phyloP scores from a whole-genome alignment of 768 basidiomycete species.

The Boletus reticuloceps region DNA sequence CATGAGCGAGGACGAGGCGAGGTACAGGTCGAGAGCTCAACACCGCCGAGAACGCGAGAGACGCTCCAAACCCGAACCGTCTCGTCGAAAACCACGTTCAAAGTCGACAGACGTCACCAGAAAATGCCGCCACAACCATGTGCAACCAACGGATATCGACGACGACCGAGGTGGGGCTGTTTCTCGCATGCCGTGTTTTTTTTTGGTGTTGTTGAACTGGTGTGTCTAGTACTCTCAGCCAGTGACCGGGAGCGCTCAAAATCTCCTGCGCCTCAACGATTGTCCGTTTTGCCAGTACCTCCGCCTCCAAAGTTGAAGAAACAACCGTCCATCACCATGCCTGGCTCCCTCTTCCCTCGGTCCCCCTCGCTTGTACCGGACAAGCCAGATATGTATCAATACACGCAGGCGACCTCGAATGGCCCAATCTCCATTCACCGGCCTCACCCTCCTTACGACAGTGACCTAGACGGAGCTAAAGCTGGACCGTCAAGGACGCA shows the following conservation, averaged over 20 bases:
- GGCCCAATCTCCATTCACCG: background rate
- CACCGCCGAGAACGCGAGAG: conserved; percentile 10
- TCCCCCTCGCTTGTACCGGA: conserved; percentile 62
- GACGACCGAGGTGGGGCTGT: conserved; percentile 21
- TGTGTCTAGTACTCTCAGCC: conserved; percentile 19
- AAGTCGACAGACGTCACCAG: conserved; percentile 16
- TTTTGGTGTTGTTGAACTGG: conserved; percentile 6
- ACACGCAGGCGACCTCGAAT: background rate
- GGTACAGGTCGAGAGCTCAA: conserved; percentile 3
- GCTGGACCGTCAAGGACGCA: conserved; percentile 16
- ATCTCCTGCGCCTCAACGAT: conserved; percentile 16
- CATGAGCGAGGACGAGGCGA: conserved; percentile 13
- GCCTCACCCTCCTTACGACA: background rate
- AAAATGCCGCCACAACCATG: conserved; percentile 1
- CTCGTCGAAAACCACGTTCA: conserved; percentile 18
- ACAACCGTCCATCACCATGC: conserved; percentile 62
- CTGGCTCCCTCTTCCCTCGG: conserved; percentile 73
- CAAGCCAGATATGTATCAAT: conserved; percentile 11
- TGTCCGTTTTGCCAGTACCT: conserved; percentile 19
- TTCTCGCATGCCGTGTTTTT: background rate
- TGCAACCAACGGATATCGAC: background rate
- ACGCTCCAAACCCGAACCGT: conserved; percentile 1
- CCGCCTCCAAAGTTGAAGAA: conserved; percentile 32
- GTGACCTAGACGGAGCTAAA: conserved; percentile 2
- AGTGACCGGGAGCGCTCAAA: conserved; percentile 20